Evolutionary conservation across 2,329 filamentous ascomycete genomes (phyloP), one percentile per base, ranked within the genome.

Genomic region (Pseudocercospora crystallina): DNA sequence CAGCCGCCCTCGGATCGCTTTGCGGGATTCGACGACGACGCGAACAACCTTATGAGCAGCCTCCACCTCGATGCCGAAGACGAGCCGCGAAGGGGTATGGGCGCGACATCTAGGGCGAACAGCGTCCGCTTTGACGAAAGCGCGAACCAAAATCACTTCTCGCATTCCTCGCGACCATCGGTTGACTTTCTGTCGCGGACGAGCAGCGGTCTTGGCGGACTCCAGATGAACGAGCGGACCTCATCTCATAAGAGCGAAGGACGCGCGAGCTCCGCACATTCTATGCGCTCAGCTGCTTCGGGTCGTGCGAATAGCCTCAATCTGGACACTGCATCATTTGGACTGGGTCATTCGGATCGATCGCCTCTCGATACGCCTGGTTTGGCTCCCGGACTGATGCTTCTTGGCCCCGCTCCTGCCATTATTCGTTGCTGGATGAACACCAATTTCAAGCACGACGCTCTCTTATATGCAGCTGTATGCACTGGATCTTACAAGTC

Each of bases 71-170:
- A 96, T 58, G 81, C 86, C 5, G 91, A 96, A 56, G 90, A 97
- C 56, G 87, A 91, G 66, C 88, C 88, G 30, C 85, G 90, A 50
- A 60, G 65, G 54, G 63, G 55, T 31, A 83, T 92, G 57, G 89
- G 94, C 47, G 89, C 89, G 14, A 87, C 90, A 13, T 99, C 94
- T 13, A 82, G 94, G 61, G 92, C 94, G 41, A 97, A 97, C 68
- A 97, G 94, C 66, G 94, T 99, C 61, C 88, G 94, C 33, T 99
- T 99, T 64, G 94, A 97, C 66, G 92, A 97, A 69, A 96, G 90
- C 65, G 91, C 92, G 11, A 84, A 96, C 61, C 90, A 96, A 62
- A 87, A 89, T 41, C 90, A 90, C 69, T 95, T 94, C 82, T 86
- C 85, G 33, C 89, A 95, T 65, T 84, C 83, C 58, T 88, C 86